Evolutionary conservation across 1,284 basidiomycete species (phyloP).

Genomic region (Farysia itapuensis): DNA sequence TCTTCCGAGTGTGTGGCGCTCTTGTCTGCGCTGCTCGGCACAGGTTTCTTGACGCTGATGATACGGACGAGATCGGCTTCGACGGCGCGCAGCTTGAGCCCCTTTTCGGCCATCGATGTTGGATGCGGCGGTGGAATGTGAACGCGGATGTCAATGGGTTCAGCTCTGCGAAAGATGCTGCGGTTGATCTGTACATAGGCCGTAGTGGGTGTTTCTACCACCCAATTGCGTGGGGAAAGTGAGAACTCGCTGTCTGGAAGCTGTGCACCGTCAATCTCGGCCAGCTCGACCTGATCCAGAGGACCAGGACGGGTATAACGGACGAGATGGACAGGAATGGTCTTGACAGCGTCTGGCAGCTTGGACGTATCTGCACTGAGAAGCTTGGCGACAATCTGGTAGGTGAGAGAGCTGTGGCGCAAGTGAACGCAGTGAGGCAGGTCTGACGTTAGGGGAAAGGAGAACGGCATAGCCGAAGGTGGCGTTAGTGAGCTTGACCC

Average conservation of each 20-base stretch:
- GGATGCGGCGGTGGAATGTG: slow-evolving; percentile 49
- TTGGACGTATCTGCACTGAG: slow-evolving; percentile 13
- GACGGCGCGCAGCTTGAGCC: slow-evolving; percentile 47
- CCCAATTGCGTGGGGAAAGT: slow-evolving; percentile 42
- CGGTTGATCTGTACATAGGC: slow-evolving; percentile 48
- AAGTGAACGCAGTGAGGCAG: slow-evolving; percentile 57
- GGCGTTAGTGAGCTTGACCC: slow-evolving; percentile 14
- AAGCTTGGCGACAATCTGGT: slow-evolving; percentile 43
- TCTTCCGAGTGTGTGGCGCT: neutral
- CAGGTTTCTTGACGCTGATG: slow-evolving; percentile 30
- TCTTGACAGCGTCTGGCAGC: slow-evolving; percentile 23
- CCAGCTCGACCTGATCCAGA: slow-evolving; percentile 15
- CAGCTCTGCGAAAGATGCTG: slow-evolving; percentile 52
- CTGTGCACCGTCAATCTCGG: slow-evolving; percentile 13
- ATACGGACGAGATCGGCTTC: slow-evolving; percentile 50
- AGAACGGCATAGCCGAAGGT: slow-evolving; percentile 50
- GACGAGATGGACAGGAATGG: slow-evolving; percentile 44
- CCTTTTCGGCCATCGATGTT: slow-evolving; percentile 34
- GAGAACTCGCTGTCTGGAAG: slow-evolving; percentile 22
- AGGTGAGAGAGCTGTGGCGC: slow-evolving; percentile 39
- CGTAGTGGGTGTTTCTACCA: slow-evolving; percentile 22
- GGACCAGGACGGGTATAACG: slow-evolving; percentile 46
- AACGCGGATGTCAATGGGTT: slow-evolving; percentile 51
- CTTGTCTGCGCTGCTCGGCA: too few species aligned
- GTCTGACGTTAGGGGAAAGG: slow-evolving; percentile 49